Evolutionary conservation across 2,329 filamentous ascomycete genomes (phyloP).

Genomic region (Pseudogymnoascus sp.): DNA sequence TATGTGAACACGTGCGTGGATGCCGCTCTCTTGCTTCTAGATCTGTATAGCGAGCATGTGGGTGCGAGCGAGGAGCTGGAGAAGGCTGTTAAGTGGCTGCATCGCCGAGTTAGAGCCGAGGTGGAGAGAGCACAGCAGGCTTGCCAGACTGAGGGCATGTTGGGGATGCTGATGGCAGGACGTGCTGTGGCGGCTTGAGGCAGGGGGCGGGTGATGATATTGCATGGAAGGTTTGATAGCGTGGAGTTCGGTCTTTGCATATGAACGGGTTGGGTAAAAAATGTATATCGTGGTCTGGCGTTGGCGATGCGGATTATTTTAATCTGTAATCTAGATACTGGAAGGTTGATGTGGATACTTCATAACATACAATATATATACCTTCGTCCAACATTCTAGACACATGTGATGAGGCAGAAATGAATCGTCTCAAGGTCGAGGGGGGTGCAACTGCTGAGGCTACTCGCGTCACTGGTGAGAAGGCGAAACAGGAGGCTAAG

Average conservation of each 20-base stretch:
- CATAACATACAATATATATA: slow-evolving; percentile 4
- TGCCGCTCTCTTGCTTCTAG: slow-evolving; percentile 71
- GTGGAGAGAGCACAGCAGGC: slow-evolving; percentile 80
- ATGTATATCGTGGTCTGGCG: slow-evolving; percentile 5
- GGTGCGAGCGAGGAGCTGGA: slow-evolving; percentile 68
- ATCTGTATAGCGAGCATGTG: slow-evolving; percentile 78
- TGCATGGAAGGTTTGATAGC: slow-evolving; percentile 11
- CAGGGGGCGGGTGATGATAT: background rate
- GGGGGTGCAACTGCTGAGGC: too few species aligned
- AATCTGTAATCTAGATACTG: slow-evolving; percentile 8
- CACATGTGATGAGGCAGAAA: background rate
- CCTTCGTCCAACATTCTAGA: background rate
- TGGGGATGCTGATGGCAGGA: slow-evolving; percentile 64
- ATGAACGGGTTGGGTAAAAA: slow-evolving; percentile 8
- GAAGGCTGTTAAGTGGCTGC: slow-evolving; percentile 59
- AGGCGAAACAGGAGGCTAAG: too few species aligned
- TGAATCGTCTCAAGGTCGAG: too few species aligned
- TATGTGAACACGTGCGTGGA: slow-evolving; percentile 78
- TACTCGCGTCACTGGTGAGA: too few species aligned
- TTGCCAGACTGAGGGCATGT: slow-evolving; percentile 76
- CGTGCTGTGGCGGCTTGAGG: background rate
- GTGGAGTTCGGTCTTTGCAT: slow-evolving; percentile 10
- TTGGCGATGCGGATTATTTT: slow-evolving; percentile 6
- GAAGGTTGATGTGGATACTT: slow-evolving; percentile 4
- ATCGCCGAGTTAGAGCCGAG: slow-evolving; percentile 64